Base-by-base conservation (phyloP, 345 rosid species). In the Salix exigua region DNA sequence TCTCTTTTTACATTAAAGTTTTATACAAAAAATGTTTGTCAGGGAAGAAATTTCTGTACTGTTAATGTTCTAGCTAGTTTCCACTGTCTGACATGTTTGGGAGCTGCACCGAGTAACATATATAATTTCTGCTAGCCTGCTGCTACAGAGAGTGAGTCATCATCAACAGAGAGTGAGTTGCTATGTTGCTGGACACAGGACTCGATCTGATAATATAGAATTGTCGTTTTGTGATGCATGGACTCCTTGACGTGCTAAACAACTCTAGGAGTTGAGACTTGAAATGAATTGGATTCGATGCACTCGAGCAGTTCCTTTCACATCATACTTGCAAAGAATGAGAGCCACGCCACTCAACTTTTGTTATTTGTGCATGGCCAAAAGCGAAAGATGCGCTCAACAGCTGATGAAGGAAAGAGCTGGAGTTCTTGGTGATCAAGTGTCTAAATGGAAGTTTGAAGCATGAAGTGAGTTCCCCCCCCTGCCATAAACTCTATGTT, bases 371-470 rank as follows among this genome's bases (percentile, higher is more conserved):
- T 79, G 70, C 76, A 50, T 64, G 93, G 99, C 86, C 89, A 80
- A 91, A 87, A 84, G 97, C 93, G 74, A 91, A 88, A 82, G 81
- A 73, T 80, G 91, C 89, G 51, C 91, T 95, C 70, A 81, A 72
- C 72, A 85, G 76, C 86, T 95, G 82, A 86, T 87, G 71, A 88
- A 80, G 81, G 97, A 88, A 86, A 77, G 75, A 8, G 89, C 90
- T 88, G 99, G 96, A 73, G 87, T 95, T 81, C 93, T 91, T 81
- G 97, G 99, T 72, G 31, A 30, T 88, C 94, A 78, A 85, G 87
- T 75, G 80, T 95, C 66, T 95, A 91, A 71, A 66, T 93, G 99
- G 93, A 81, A 80, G 97, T 85, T 73, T 17, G 50, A 58, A 42
- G 50, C 66, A 51, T 51, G 58, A 26, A 26, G 28, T 26, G 6